Percentiles rank a stretch among this genome's conserved stretches.
Conservation (phyloP, 2,329 filamentous ascomycete genomes). For the Tolypocladium guangdongense region DNA sequence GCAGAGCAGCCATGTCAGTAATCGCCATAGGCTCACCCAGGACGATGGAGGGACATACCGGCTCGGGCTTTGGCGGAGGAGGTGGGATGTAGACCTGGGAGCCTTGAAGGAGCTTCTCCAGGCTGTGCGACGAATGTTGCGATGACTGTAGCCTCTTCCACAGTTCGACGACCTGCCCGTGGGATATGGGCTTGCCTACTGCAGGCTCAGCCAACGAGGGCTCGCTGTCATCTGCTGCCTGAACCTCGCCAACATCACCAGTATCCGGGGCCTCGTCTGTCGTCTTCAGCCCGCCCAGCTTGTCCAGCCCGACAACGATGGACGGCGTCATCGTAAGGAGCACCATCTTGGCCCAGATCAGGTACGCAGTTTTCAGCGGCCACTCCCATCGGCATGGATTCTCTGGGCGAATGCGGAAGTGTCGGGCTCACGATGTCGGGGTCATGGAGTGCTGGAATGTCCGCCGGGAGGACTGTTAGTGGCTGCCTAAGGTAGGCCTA, state of each 20-base stretch:
- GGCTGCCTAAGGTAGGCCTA: no score
- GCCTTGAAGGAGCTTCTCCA: conserved; percentile 63
- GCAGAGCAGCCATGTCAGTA: conserved; percentile 6
- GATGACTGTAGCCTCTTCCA: conserved; percentile 39
- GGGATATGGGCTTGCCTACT: conserved; percentile 59
- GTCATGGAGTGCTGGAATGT: neutral
- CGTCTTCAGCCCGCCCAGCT: conserved; percentile 9
- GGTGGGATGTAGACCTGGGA: conserved; percentile 67
- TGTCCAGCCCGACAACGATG: conserved; percentile 51
- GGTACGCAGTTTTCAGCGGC: neutral
- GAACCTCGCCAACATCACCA: conserved; percentile 8
- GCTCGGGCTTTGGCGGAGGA: conserved; percentile 67
- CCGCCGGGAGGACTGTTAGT: neutral
- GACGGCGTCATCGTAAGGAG: conserved; percentile 64
- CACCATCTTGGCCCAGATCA: conserved; percentile 44
- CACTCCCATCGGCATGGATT: neutral
- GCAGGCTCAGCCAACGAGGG: conserved; percentile 38
- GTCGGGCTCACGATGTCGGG: neutral
- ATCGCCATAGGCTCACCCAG: neutral
- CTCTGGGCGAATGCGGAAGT: neutral
- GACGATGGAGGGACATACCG: conserved; percentile 37
- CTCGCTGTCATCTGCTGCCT: conserved; percentile 20
- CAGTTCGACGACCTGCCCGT: conserved; percentile 55
- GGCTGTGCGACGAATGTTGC: conserved; percentile 27
- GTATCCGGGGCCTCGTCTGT: conserved; percentile 3